These are phyloP conservation scores for Camelina sativa DNA, from an alignment of 345 rosid genomes.

Conservation along the genomic window DNA sequence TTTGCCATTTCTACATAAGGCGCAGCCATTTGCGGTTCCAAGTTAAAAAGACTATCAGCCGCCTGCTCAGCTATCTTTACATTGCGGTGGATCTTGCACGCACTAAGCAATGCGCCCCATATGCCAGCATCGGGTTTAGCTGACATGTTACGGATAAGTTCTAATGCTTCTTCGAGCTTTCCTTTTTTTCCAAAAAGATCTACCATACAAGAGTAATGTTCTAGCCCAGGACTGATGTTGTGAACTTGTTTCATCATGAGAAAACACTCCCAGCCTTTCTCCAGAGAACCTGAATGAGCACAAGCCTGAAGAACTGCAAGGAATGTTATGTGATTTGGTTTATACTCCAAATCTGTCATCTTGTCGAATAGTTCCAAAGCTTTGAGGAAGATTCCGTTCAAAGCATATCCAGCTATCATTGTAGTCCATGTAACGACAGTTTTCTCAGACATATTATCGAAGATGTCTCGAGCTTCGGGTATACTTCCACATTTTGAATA, in stretches of 20 bases:
- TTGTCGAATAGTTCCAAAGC: constrained; percentile 54
- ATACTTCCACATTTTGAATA: constrained; percentile 70
- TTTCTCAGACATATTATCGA: constrained; percentile 49
- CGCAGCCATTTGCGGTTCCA: constrained; percentile 57
- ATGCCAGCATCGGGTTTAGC: constrained; percentile 65
- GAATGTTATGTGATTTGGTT: constrained; percentile 67
- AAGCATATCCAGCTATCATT: constrained; percentile 68
- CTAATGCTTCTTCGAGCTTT: constrained; percentile 57
- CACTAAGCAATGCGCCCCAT: constrained; percentile 62
- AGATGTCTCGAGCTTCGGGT: constrained; percentile 54
- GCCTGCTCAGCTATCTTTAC: constrained; percentile 53
- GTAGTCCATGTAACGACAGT: constrained; percentile 70
- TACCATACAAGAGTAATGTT: constrained; percentile 70
- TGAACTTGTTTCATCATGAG: constrained; percentile 48
- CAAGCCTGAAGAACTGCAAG: constrained; percentile 70
- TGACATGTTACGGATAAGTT: constrained; percentile 55
- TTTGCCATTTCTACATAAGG: constrained; percentile 68
- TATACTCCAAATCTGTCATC: constrained; percentile 50
- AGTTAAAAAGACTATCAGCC: constrained; percentile 45
- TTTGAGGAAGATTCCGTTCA: constrained; percentile 54
- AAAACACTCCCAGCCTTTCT: constrained; percentile 63
- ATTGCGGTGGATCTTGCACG: constrained; percentile 61
- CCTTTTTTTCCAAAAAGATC: constrained; percentile 70
- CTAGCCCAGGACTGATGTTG: constrained; percentile 55
- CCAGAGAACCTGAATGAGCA: constrained; percentile 62